These are phyloP conservation scores for Pelargonium australe DNA, from an alignment of 441 rosid species.

Conservation along the genomic window DNA sequence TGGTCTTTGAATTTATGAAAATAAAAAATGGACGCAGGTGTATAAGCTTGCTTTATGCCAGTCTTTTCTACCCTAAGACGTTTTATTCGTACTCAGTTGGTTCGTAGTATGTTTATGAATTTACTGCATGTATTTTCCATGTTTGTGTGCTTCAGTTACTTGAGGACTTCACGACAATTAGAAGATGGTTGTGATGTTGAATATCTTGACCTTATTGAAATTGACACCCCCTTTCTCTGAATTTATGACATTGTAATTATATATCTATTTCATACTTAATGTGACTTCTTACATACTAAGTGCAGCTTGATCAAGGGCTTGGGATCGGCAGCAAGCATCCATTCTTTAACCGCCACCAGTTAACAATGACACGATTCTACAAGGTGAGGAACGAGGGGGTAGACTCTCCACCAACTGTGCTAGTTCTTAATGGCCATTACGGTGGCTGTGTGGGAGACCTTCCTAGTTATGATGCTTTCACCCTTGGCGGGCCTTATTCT, in stretches of 20 bases:
- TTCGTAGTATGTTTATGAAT: too few species aligned
- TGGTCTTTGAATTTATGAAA: too few species aligned
- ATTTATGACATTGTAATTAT: background rate
- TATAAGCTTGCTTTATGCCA: too few species aligned
- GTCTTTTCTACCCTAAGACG: too few species aligned
- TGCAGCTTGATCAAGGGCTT: constrained; percentile 92
- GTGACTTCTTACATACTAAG: constrained; percentile 16
- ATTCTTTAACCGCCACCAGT: constrained; percentile 87
- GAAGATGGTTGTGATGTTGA: background rate
- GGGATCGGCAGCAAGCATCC: constrained; percentile 94
- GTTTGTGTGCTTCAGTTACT: too few species aligned
- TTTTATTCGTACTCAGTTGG: too few species aligned
- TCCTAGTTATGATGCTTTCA: constrained; percentile 92
- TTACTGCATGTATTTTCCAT: too few species aligned
- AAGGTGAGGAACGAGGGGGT: constrained; percentile 79
- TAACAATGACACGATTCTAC: constrained; percentile 69
- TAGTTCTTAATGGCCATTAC: constrained; percentile 90
- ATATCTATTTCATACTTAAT: constrained; percentile 1
- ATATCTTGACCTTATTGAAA: too few species aligned
- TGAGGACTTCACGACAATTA: too few species aligned
- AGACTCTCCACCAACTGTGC: constrained; percentile 82
- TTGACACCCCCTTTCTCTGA: too few species aligned
- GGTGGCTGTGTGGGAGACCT: constrained; percentile 97
- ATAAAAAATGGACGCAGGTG: too few species aligned
- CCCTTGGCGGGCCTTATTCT: constrained; percentile 94